phyloP scores from a whole-genome alignment of 371 early-diverging fungal genomes.

The Conidiobolus incongruus region DNA sequence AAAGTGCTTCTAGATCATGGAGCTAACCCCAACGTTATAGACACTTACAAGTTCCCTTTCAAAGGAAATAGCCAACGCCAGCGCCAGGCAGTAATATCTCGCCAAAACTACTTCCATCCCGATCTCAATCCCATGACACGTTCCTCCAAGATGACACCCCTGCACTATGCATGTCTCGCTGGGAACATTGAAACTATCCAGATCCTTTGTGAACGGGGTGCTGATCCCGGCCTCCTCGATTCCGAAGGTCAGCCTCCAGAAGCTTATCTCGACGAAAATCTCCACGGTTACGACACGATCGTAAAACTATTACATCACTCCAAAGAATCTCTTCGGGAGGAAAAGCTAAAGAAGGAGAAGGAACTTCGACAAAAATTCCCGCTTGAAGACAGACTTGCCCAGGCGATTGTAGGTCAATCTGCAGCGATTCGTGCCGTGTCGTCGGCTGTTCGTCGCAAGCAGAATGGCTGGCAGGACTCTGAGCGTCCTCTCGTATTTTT shows the following conservation, averaged over 20 bases:
- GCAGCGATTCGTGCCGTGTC: slow-evolving; percentile 32
- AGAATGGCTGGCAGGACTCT: slow-evolving; percentile 29
- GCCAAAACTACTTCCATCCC: no score
- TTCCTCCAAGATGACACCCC: no score
- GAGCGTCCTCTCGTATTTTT: slow-evolving; percentile 59
- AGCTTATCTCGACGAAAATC: not conserved
- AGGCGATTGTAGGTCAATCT: slow-evolving; percentile 33
- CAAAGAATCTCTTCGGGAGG: not conserved
- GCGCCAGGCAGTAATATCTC: no score
- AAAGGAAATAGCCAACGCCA: no score
- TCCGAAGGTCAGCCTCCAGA: slow-evolving; percentile 9
- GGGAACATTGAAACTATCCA: slow-evolving; percentile 26
- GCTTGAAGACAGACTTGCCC: slow-evolving; percentile 21
- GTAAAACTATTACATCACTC: not conserved
- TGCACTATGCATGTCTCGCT: slow-evolving; percentile 37
- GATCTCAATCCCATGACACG: no score
- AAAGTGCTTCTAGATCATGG: slow-evolving; percentile 9
- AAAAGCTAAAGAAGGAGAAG: not conserved
- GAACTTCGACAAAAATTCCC: slow-evolving; percentile 9
- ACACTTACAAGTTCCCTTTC: no score
- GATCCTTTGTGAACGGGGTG: slow-evolving; percentile 31
- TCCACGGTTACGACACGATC: not conserved
- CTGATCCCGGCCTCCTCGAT: slow-evolving; percentile 20
- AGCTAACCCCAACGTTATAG: slow-evolving; percentile 16
- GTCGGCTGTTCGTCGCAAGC: slow-evolving; percentile 30